These are phyloP conservation scores for Nemophila menziesii DNA, from an alignment of 257 asterid genomes.

Conservation along the genomic window DNA sequence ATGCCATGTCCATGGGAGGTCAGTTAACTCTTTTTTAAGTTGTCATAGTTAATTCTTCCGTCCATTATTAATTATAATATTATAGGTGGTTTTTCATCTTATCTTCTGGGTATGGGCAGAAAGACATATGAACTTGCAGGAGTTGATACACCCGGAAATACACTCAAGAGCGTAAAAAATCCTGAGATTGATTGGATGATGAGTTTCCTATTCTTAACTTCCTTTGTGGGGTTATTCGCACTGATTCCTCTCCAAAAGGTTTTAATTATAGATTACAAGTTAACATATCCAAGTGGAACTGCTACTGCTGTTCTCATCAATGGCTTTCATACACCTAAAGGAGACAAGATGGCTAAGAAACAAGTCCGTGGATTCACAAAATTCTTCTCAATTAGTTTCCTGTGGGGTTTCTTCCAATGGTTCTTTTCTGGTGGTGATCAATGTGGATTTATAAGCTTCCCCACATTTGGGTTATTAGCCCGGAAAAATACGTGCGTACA, in stretches of 20 bases:
- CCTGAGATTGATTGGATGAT: slow-evolving; percentile 64
- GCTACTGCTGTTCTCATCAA: slow-evolving; percentile 47
- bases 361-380: slow-evolving; percentile 68
- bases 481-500: slow-evolving; percentile 47
- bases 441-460: slow-evolving; percentile 67
- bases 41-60: not conserved
- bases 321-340: slow-evolving; percentile 38
- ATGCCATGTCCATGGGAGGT: slow-evolving; percentile 77
- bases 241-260: slow-evolving; percentile 72
- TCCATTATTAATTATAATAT: slow-evolving; percentile 8
- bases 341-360: slow-evolving; percentile 38
- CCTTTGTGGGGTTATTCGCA: slow-evolving; percentile 58
- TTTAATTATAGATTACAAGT: slow-evolving; percentile 24
- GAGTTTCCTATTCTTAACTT: slow-evolving; percentile 47
- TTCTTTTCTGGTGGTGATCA: slow-evolving; percentile 59
- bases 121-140: slow-evolving; percentile 54
- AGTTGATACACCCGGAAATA: slow-evolving; percentile 43
- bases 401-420: slow-evolving; percentile 91
- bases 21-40: not conserved
- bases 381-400: slow-evolving; percentile 64
- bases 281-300: slow-evolving; percentile 44
- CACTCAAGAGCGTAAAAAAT: slow-evolving; percentile 38
- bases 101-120: slow-evolving; percentile 45
- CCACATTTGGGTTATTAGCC: slow-evolving; percentile 77
- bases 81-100: slow-evolving; percentile 63